phyloP scores from a whole-genome alignment of 139 green algal genomes.

The Pseudopediastrum boryanum region DNA sequence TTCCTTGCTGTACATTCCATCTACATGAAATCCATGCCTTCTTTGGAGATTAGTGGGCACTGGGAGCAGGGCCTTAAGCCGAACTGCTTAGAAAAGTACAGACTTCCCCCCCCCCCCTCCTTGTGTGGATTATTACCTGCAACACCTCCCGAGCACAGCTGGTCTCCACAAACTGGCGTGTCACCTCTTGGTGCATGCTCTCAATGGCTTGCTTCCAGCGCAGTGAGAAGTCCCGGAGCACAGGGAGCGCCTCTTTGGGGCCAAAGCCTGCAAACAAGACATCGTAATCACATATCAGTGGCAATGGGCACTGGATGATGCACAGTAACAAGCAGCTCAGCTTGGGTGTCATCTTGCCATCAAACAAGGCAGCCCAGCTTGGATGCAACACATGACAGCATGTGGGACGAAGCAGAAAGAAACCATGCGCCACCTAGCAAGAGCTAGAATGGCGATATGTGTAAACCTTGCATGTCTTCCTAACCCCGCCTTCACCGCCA shows the following conservation, averaged over 20 bases:
- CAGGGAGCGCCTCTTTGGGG: conserved; percentile 45
- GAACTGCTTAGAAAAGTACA: no score
- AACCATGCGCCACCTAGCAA: not conserved
- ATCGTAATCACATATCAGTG: not conserved
- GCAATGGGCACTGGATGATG: not conserved
- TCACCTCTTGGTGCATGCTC: conserved; percentile 77
- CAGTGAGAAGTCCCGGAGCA: conserved; percentile 53
- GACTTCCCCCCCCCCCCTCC: no score
- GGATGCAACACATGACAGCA: not conserved
- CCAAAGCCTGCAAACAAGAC: conserved; percentile 49
- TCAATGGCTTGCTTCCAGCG: conserved; percentile 84
- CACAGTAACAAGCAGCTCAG: not conserved
- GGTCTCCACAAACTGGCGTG: conserved; percentile 43
- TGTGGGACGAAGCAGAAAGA: not conserved
- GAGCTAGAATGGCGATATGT: no score
- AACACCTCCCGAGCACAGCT: conserved; percentile 76
- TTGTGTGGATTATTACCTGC: conserved; percentile 56
- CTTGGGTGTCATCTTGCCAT: not conserved
- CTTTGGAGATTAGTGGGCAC: no score
- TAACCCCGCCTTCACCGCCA: no score
- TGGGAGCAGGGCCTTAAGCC: no score
- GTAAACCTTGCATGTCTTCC: no score
- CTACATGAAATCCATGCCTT: no score
- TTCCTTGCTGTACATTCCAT: no score
- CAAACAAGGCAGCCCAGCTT: not conserved